Evolutionary conservation across 306 rosid genomes (phyloP), one percentile per base, ranked within the genome.

Genomic region (Sicyos baderoa): DNA sequence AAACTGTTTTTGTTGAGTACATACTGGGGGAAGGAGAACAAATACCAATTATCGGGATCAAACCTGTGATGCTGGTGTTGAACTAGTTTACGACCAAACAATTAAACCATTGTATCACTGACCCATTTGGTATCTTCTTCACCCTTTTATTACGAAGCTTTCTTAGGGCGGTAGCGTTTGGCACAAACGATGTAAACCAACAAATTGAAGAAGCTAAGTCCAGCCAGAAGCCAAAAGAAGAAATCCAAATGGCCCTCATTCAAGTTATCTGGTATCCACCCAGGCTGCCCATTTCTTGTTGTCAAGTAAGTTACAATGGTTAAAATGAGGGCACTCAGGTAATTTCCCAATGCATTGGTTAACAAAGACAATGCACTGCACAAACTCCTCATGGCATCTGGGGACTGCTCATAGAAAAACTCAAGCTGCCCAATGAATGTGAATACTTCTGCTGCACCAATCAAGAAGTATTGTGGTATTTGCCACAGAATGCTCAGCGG

Each of bases 321-420:
- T 17, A 93, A 84, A 77, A 90, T 90, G 53, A 93, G 82, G 4
- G 97, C 77, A 77, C 99, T 93, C 74, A 90, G 66, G 81, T 93
- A 90, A 70, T 90, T 93, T 42, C 99, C 99, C 61, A 93, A 62
- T 2, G 94, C 74, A 71, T 45, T 90, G 5, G 97, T 93, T 74
- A 93, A 77, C 52, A 93, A 91, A 2, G 97, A 84, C 74, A 93
- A 75, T 9, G 99, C 99, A 47, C 97, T 90, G 76, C 99, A 93
- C 67, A 93, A 79, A 79, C 97, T 90, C 72, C 99, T 80, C 97
- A 93, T 93, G 0, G 97, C 99, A 58, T 93, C 99, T 0, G 97
- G 99, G 32, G 99, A 90, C 76, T 93, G 97, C 64, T 93, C 97
- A 12, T 93, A 90, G 83, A 93, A 93, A 84, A 93, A 93, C 85